These are phyloP conservation scores for Mallotus japonicus DNA, from an alignment of 441 rosid species.

Conservation along the genomic window DNA sequence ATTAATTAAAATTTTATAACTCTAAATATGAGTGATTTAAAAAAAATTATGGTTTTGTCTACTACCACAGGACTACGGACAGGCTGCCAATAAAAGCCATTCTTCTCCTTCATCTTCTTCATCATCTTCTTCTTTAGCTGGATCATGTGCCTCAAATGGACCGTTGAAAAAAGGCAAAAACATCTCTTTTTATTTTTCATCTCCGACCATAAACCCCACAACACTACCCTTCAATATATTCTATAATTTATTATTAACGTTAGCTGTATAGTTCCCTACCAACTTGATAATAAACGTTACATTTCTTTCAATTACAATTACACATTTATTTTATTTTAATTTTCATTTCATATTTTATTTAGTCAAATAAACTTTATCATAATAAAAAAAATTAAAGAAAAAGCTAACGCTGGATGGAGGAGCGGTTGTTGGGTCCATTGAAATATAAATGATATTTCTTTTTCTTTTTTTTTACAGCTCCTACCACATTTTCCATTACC, in stretches of 20 bases:
- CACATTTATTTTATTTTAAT: no score
- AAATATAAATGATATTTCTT: background rate
- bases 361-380: background rate
- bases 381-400: background rate
- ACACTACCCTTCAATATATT: background rate
- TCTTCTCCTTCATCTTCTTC: no score
- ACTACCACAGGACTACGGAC: no score
- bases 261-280: background rate
- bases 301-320: no score
- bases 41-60: no score
- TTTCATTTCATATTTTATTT: background rate
- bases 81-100: no score
- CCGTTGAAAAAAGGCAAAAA: slow-evolving; percentile 13
- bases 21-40: no score
- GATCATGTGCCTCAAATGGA: no score
- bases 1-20: no score
- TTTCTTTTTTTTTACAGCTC: background rate
- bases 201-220: slow-evolving; percentile 15
- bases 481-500: background rate
- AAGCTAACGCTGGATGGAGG: slow-evolving; percentile 5
- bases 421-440: slow-evolving; percentile 15
- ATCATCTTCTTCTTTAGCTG: no score
- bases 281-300: no score
- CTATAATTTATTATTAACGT: background rate
- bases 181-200: background rate